These are phyloP conservation scores for Chionographis japonica DNA, from an alignment of 106 monocot genomes.

Conservation along the genomic window DNA sequence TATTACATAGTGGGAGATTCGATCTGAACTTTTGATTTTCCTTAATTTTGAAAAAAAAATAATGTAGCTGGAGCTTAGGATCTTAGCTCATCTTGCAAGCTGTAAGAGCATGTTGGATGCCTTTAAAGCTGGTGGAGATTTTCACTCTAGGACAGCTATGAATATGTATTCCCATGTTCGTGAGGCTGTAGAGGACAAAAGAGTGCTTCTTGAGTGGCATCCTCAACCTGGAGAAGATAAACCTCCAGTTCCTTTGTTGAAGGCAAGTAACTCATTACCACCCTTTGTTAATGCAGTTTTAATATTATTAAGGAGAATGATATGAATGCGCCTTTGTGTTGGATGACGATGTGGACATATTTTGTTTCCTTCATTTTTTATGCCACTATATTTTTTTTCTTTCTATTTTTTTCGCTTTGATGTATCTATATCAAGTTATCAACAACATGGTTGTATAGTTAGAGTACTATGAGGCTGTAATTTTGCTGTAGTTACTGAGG, in stretches of 20 bases:
- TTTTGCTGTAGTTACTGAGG: neutral
- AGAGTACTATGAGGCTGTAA: slow-evolving; percentile 1
- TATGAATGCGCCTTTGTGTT: too few relatives aligned
- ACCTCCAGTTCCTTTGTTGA: slow-evolving; percentile 92
- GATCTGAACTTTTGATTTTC: neutral
- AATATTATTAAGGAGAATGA: too few relatives aligned
- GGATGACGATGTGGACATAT: too few relatives aligned
- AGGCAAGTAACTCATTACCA: slow-evolving; percentile 36
- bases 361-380: too few relatives aligned
- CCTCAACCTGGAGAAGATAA: slow-evolving; percentile 83
- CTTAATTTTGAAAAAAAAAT: neutral
- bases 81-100: slow-evolving; percentile 86
- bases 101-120: slow-evolving; percentile 96
- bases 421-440: too few relatives aligned
- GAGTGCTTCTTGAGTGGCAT: slow-evolving; percentile 92
- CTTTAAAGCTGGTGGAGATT: slow-evolving; percentile 94
- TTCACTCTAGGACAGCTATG: slow-evolving; percentile 99
- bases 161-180: slow-evolving; percentile 90
- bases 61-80: slow-evolving; percentile 90
- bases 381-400: neutral
- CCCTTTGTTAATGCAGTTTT: neutral
- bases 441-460: neutral
- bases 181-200: slow-evolving; percentile 64
- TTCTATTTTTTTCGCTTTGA: neutral
- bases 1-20: neutral